Base-by-base conservation (phyloP, 331 rosid species). In the Malus hybrid region DNA sequence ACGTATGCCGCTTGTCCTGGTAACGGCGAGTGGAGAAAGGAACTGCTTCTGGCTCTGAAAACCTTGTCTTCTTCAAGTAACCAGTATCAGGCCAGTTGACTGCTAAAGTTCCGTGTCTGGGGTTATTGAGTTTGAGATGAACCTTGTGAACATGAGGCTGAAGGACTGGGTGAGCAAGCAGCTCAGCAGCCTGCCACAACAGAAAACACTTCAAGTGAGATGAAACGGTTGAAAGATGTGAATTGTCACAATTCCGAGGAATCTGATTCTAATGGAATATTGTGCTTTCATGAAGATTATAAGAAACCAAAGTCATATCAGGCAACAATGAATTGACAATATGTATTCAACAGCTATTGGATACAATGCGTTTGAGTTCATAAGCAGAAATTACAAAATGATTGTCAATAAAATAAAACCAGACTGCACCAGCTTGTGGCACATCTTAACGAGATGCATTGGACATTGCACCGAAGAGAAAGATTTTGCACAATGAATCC, bases 131-230 rank as follows among this genome's bases (percentile, higher is more conserved):
- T 87, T 92, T 95, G 80, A 89, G 91, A 82, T 95, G 90, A 86
- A 92, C 82, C 86, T 90, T 90, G 63, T 85, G 86, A 78, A 90
- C 86, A 70, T 90, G 82, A 80, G 97, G 82, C 84, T 92, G 93
- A 82, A 95, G 96, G 76, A 80, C 87, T 20, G 93, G 90, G 73
- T 92, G 93, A 60, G 81, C 86, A 77, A 95, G 99, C 46, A 95
- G 84, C 89, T 90, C 96, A 3, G 97, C 85, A 50, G 99, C 99
- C 99, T 95, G 86, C 79, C 83, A 81, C 56, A 78, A 80, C 53
- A 48, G 84, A 50, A 76, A 42, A 68, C 67, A 83, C 74, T 71
- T 75, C 70, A 76, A 62, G 73, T 86, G 71, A 80, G 85, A 85
- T 76, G 78, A 82, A 63, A 69, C 36, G 34, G 16, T 57, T 10